Percentiles rank a stretch among this genome's conserved stretches.
These are phyloP conservation scores for Acer campestre DNA, from an alignment of 345 rosid genomes.

Conservation along the genomic window DNA sequence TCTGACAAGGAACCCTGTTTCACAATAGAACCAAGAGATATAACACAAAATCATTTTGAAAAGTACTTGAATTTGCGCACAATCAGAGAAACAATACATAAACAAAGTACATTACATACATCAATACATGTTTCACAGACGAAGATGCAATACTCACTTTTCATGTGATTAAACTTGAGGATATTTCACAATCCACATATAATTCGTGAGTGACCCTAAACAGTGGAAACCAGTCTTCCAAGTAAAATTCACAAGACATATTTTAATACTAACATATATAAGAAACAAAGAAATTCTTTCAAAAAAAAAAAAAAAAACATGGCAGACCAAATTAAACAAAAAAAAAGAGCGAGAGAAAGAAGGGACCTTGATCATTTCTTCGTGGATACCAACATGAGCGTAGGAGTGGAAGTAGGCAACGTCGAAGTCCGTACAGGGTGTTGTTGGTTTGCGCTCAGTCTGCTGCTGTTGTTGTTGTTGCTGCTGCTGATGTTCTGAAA, in stretches of 20 bases:
- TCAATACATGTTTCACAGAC: background rate
- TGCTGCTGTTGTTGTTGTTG: conserved; percentile 19
- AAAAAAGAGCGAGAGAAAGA: background rate
- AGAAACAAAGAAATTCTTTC: background rate
- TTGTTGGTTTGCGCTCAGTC: conserved; percentile 39
- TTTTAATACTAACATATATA: too few species aligned
- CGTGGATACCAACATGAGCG: conserved; percentile 94
- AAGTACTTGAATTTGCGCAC: background rate
- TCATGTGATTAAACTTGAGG: too few species aligned
- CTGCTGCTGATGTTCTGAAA: conserved; percentile 32
- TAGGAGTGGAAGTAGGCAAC: conserved; percentile 84
- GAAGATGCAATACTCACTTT: background rate
- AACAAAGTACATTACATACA: background rate
- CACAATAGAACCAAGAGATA: background rate
- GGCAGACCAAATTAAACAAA: background rate
- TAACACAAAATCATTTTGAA: background rate
- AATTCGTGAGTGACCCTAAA: background rate
- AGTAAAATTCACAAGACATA: background rate
- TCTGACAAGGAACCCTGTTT: too few species aligned
- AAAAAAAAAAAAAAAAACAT: background rate
- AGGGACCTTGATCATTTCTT: conserved; percentile 90
- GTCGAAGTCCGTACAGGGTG: conserved; percentile 86
- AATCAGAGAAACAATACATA: background rate
- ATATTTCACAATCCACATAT: background rate
- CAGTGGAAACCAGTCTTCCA: background rate